Conservation (phyloP, 768 basidiomycete genomes). For the Agrocybe praecox region DNA sequence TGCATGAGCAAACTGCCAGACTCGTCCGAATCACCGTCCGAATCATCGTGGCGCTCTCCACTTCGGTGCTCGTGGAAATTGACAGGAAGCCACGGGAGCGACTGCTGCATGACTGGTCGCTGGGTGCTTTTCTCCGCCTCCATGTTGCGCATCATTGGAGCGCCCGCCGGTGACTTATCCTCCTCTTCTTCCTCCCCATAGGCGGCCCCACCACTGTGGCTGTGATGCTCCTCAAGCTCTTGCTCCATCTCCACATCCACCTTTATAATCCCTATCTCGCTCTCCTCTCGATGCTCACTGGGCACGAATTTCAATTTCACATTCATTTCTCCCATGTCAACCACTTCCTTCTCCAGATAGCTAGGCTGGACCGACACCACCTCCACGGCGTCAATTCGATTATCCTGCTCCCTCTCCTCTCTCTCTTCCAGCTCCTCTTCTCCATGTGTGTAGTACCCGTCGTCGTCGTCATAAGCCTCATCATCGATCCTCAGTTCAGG, state of each 20-base stretch:
- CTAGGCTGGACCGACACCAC: not conserved
- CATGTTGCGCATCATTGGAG: no score
- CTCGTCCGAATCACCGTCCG: not conserved
- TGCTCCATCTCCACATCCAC: no score
- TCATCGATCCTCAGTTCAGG: constrained; percentile 15
- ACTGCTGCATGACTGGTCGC: not conserved
- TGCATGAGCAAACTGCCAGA: not conserved
- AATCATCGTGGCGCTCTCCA: not conserved
- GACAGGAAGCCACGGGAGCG: not conserved
- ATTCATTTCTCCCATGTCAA: no score
- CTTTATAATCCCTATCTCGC: no score
- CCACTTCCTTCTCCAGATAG: not conserved
- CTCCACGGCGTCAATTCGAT: not conserved
- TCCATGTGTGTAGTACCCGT: not conserved
- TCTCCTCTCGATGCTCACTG: no score
- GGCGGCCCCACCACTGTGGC: no score
- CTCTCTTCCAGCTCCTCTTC: not conserved
- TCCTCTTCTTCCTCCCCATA: no score
- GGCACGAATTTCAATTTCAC: no score
- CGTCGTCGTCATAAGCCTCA: not conserved
- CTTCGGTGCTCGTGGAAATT: not conserved
- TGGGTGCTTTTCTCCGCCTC: no score
- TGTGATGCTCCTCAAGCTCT: no score
- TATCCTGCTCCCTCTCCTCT: not conserved
- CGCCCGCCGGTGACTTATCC: no score